Base-by-base conservation (phyloP, 208 protist genomes). In the Wallacemonas sp. region DNA sequence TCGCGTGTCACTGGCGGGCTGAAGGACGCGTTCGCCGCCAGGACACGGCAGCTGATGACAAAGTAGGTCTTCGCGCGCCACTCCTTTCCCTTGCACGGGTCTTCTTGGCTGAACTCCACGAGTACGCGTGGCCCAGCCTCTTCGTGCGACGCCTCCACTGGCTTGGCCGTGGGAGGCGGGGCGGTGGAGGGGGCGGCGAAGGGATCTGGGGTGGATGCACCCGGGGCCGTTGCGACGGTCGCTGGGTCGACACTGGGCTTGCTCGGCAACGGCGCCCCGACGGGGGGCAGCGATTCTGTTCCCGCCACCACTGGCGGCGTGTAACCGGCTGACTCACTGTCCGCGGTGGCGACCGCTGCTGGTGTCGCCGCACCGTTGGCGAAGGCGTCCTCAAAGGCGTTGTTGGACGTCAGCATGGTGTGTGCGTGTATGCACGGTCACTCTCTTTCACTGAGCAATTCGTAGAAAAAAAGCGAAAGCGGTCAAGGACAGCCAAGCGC, bases 61-160 rank as follows among this genome's bases (percentile, higher is more conserved):
- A 94, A 94, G 67, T 90, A 91, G 22, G 84, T 94, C 26, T 87
- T 82, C 30, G 77, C 66, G 0, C 81, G 71, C 52, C 89, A 66
- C 45, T 88, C 77, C 27, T 76, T 81, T 5, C 83, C 73, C 17
- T 81, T 64, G 46, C 81, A 79, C 17, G 83, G 63, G 2, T 63
- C 44, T 8, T 82, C 78, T 6, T 90, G 81, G 1, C 55, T 44
- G 52, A 93, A 89, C 21, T 54, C 71, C 1, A 78, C 81, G 5
- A 90, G 68, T 36, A 48, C 38, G 26, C 17, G 42, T 67, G 73
- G 54, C 44, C 62, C 52, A 13, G 22, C 33, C 50, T 50, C n/a
- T 6, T 6, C 42, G n/a, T 12, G n/a, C 42, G 42, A 21, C 24
- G 42, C 42, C 21, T 12, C 26, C 5, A 24, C 41, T 24, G 41